A percentile compares a stretch with the other conserved stretches of the same genome.
Conservation (phyloP, 192 early-diverging fungal species). For the Gaertneriomyces semiglobifer region DNA sequence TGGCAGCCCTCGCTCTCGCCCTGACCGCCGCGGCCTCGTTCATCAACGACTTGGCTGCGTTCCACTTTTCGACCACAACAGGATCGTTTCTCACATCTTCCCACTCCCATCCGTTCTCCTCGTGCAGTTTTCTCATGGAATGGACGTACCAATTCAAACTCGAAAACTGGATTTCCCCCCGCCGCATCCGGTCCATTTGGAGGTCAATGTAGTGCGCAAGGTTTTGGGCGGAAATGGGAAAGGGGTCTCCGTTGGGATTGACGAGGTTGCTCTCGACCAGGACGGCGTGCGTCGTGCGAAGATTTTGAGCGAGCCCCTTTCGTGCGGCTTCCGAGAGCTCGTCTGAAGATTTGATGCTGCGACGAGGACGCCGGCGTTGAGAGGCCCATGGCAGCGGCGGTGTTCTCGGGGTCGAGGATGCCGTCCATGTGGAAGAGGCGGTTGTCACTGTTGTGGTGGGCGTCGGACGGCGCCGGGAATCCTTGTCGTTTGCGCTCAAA, state of each 20-base stretch:
- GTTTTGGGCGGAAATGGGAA: conserved; percentile 19
- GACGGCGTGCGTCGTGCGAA: conserved; percentile 24
- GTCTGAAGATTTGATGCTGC: no score
- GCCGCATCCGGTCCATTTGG: conserved; percentile 22
- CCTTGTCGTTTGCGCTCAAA: no score
- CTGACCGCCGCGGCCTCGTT: conserved; percentile 9
- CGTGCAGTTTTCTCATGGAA: conserved; percentile 28
- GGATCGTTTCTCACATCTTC: conserved; percentile 17
- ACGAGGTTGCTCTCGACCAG: conserved; percentile 17
- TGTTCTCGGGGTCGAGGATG: no score
- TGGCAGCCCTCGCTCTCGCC: conserved; percentile 3
- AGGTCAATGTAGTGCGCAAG: conserved; percentile 22
- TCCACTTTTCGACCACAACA: conserved; percentile 11
- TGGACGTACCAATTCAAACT: conserved; percentile 32
- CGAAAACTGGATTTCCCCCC: conserved; percentile 28
- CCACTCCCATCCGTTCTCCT: conserved; percentile 30
- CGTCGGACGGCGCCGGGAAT: no score
- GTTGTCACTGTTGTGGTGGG: no score
- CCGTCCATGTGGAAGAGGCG: no score
- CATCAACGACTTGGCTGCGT: conserved; percentile 20
- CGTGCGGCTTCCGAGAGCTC: background rate
- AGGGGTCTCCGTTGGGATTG: conserved; percentile 16
- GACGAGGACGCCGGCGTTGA: no score
- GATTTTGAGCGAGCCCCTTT: conserved; percentile 27
- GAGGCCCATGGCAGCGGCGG: no score